Conservation (phyloP, 129 eudicot genomes). For the Artemisia tridentata region DNA sequence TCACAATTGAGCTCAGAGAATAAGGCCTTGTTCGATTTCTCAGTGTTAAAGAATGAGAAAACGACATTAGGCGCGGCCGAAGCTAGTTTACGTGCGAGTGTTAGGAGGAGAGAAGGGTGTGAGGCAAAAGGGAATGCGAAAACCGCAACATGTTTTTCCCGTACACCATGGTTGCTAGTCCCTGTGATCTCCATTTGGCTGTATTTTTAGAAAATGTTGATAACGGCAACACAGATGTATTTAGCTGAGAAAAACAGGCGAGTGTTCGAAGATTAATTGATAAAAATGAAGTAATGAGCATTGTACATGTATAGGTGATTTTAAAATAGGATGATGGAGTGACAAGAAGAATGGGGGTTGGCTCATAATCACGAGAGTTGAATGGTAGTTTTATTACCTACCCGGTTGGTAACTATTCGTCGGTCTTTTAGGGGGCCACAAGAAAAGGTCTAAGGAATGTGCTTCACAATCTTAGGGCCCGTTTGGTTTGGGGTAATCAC, state of each 20-base stretch:
- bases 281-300: not conserved
- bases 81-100: slow-evolving; percentile 43
- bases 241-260: too few relatives aligned
- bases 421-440: not conserved
- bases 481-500: too few relatives aligned
- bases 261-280: too few relatives aligned
- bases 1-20: slow-evolving; percentile 16
- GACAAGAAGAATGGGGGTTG: not conserved
- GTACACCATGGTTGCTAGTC: not conserved
- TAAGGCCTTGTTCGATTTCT: slow-evolving; percentile 20
- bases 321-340: not conserved
- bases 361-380: not conserved
- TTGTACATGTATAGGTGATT: not conserved
- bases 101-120: slow-evolving; percentile 52
- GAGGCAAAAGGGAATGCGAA: slow-evolving; percentile 61
- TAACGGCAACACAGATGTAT: not conserved
- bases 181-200: slow-evolving; percentile 21
- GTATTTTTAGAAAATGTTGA: not conserved
- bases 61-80: slow-evolving; percentile 38
- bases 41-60: slow-evolving; percentile 50
- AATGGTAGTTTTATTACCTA: not conserved
- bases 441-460: too few relatives aligned
- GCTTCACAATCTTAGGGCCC: too few relatives aligned
- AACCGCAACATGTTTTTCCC: slow-evolving; percentile 45
- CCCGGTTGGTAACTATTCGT: not conserved